phyloP scores from a whole-genome alignment of 805 yeast genomes.

The Aciculoconidium aculeatum region DNA sequence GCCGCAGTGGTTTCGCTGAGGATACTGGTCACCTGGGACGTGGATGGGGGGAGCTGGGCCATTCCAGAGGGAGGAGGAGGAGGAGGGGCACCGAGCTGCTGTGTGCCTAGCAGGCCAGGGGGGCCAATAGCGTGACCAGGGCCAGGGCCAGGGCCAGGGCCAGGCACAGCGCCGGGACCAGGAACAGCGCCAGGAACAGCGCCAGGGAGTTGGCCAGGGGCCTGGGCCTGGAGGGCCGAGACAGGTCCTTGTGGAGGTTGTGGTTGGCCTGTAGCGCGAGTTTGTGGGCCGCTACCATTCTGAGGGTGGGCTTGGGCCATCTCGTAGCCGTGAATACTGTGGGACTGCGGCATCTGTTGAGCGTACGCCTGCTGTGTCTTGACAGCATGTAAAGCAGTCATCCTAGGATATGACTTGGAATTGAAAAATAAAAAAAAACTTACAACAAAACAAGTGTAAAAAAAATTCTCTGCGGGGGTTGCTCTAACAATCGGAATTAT shows the following conservation, averaged over 20 bases:
- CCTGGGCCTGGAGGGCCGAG: constrained; percentile 3
- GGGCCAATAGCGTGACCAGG: constrained; percentile 3
- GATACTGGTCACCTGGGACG: constrained; percentile 11
- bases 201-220: constrained; percentile 1
- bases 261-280: constrained; percentile 4
- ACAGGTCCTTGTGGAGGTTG: constrained; percentile 4
- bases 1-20: constrained; percentile 57
- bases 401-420: too few species aligned
- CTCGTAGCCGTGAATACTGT: constrained; percentile 5
- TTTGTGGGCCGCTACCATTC: too few species aligned
- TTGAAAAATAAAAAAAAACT: too few species aligned
- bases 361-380: constrained; percentile 5
- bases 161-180: constrained; percentile 3
- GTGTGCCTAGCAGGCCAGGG: constrained; percentile 3
- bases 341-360: constrained; percentile 5
- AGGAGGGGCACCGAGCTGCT: constrained; percentile 1
- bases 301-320: constrained; percentile 6
- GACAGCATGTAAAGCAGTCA: constrained; percentile 8
- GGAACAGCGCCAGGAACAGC: too few species aligned
- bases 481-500: too few species aligned
- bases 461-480: too few species aligned
- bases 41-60: constrained; percentile 2
- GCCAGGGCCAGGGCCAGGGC: constrained; percentile 5
- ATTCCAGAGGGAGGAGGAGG: neutral
- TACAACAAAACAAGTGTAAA: too few species aligned